Evolutionary conservation across 208 protist species (phyloP).

Genomic region (Crithidia fasciculata): DNA sequence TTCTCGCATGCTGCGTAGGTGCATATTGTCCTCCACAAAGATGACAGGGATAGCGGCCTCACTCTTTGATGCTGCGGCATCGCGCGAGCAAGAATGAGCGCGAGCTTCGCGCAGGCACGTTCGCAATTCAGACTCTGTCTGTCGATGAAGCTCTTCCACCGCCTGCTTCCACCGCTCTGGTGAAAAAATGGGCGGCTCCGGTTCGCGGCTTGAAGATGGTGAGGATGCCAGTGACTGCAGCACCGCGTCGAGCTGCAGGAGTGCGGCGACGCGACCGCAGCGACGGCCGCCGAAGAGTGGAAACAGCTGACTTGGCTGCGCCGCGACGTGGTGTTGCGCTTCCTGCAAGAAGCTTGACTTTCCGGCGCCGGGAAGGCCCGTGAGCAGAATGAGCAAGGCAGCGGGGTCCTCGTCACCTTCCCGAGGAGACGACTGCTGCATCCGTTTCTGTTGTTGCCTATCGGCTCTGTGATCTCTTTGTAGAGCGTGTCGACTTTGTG

Average conservation of each 20-base stretch:
- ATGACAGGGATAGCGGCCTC: slow-evolving; percentile 35
- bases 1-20: slow-evolving; percentile 77
- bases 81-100: background rate
- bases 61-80: background rate
- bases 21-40: slow-evolving; percentile 85
- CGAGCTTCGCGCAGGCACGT: slow-evolving; percentile 4
- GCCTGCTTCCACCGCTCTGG: slow-evolving; percentile 8
- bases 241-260: slow-evolving; percentile 21
- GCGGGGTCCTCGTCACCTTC: background rate
- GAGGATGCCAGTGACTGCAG: background rate
- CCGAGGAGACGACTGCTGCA: no score
- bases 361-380: slow-evolving; percentile 67
- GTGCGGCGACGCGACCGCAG: slow-evolving; percentile 1
- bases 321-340: slow-evolving; percentile 15
- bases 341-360: slow-evolving; percentile 60
- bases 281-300: slow-evolving; percentile 14
- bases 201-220: slow-evolving; percentile 7
- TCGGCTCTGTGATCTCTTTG: no score
- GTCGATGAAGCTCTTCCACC: slow-evolving; percentile 7
- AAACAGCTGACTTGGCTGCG: background rate
- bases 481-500: no score
- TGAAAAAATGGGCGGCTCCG: background rate
- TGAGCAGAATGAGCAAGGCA: slow-evolving; percentile 54
- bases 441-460: no score
- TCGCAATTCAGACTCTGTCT: slow-evolving; percentile 11